Base-by-base conservation (phyloP, 768 basidiomycete species). In the Xerocomus brunneocitrinus region DNA sequence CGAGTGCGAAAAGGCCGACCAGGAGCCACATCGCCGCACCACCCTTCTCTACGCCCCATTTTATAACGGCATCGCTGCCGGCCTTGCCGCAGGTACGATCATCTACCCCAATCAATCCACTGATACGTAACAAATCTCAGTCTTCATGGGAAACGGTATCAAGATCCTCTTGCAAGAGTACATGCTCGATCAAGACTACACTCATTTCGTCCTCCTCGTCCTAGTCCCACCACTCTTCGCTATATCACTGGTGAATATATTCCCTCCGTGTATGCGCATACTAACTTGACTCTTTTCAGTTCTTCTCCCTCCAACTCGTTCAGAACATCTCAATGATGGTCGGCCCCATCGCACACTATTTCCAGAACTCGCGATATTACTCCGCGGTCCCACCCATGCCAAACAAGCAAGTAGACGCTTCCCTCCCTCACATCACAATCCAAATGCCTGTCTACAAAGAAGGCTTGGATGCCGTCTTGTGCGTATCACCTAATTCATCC, bases 81-180 rank as follows among this genome's bases (percentile, higher is more conserved):
- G 60, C 0, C 64, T 68, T 13, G 54, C 67, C 30, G 14, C 47
- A 48, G 54, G 67, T 68, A 47, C 16, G 63, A 40, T 25, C 35
- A 0, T 10, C 8, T 13, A 4, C 30, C 5, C 0, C 4, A 14
- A 42, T 43, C 16, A 0, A 9, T 27, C 8, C 3, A 31, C 31
- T 5, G 22, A 25, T 44, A 6, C 59, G 39, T 43, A 50, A 24
- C n/a, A 4, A 2, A 9, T 35, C 4, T 69, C 78, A 59, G 81
- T 84, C 34, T 87, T 88, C 62, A 74, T 86, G 12, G 82, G 83
- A 0, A 84, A 81, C 60, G 83, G 82, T 44, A 42, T 86, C 61
- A 82, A 80, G 56, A 80, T 77, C 4, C 64, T 93, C 35, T 55
- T 93, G 8, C 64, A 72, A 22, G 80, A 83, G 62, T 80, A 72